Evolutionary conservation across 371 early-diverging fungal genomes (phyloP).

Genomic region (Actinomortierella ambigua): DNA sequence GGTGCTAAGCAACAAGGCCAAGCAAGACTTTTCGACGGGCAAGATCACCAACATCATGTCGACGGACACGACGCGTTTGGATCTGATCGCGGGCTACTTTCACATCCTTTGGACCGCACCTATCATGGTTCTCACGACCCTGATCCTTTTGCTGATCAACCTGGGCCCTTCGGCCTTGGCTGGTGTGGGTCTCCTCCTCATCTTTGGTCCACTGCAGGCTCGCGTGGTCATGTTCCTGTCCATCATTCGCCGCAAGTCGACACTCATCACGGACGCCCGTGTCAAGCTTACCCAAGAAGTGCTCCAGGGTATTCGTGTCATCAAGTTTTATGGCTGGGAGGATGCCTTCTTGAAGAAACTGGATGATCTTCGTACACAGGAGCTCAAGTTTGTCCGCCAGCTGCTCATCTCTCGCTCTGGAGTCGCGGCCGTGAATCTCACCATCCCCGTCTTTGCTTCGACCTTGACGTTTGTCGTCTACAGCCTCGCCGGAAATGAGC

Average conservation of each 20-base stretch:
- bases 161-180: conserved; percentile 59
- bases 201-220: conserved; percentile 43
- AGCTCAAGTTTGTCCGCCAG: conserved; percentile 51
- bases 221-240: conserved; percentile 36
- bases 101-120: conserved; percentile 56
- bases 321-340: conserved; percentile 68
- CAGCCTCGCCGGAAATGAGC: conserved; percentile 32
- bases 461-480: conserved; percentile 48
- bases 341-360: conserved; percentile 52
- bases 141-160: conserved; percentile 52
- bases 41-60: conserved; percentile 77
- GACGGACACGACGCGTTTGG: conserved; percentile 69
- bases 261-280: conserved; percentile 47
- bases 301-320: conserved; percentile 50
- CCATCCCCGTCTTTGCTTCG: conserved; percentile 59
- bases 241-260: conserved; percentile 47
- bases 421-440: conserved; percentile 49
- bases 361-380: conserved; percentile 62
- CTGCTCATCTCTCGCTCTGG: conserved; percentile 45
- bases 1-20: conserved; percentile 54
- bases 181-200: conserved; percentile 54
- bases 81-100: conserved; percentile 50
- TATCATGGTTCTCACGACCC: conserved; percentile 49
- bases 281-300: conserved; percentile 53
- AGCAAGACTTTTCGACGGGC: conserved; percentile 61